Base-by-base conservation (phyloP, 176 grass and related monocot species). In the Carex parvula region DNA sequence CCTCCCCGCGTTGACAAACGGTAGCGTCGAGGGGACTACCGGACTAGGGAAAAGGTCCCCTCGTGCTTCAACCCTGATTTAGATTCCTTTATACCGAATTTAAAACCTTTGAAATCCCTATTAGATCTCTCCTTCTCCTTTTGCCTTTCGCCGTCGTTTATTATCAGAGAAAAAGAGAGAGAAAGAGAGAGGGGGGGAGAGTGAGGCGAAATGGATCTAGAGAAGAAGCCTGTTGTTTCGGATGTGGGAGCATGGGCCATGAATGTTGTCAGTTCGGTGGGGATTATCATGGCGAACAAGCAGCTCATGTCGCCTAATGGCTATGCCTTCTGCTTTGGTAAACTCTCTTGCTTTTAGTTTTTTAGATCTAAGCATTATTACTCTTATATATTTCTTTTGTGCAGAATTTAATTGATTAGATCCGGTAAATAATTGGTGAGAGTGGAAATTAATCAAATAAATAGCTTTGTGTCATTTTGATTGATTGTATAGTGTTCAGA, bases 201-300 rank as follows among this genome's bases (percentile, higher is more conserved):
- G 50, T 26, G 80, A 65, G 79, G n/a, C 39, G 44, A 24, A 9
- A 83, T 83, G 80, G 62, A 83, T 83, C 41, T 83, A 18, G 55
- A 87, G 64, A 84, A 79, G 54, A 80, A 56, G 68, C 53, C 70
- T 32, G 80, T 60, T 21, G 84, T 90, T 30, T 90, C 88, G 4
- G 61, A 90, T 70, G 79, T 80, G 50, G 88, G 84, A 20, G 88
- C 88, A 29, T 90, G 88, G 88, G 88, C 70, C 37, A 90, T 90
- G 88, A 90, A 90, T 52, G 84, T 90, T 24, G 88, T 90, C 52
- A 90, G 84, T 79, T 90, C 88, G 15, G 84, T 90, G 42, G 88
- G 88, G 80, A 86, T 90, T 70, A 90, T 90, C 88, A 90, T 87
- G 84, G 79, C 80, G 32, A 90, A 90, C 80, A 90, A 90, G 84